Base-by-base conservation (phyloP, 1,284 basidiomycete species). In the Ceratobasidium sp. region DNA sequence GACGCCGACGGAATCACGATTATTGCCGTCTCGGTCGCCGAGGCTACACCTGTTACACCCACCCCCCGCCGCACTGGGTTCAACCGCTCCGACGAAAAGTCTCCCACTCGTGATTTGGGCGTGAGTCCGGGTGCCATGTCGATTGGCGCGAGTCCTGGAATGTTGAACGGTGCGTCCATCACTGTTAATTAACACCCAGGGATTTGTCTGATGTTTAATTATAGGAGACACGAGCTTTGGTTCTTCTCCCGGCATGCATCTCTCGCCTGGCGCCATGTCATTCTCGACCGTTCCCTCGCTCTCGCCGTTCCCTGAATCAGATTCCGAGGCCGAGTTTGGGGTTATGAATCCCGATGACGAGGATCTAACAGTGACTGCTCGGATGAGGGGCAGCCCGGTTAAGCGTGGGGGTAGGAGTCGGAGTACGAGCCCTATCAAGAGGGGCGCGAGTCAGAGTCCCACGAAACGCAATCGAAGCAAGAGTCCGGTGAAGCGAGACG, bases 221-320 rank as follows among this genome's bases (percentile, higher is more conserved):
- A n/a, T n/a, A n/a, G n/a, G n/a, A n/a, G n/a, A n/a, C n/a, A n/a
- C n/a, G n/a, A n/a, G n/a, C n/a, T n/a, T n/a, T n/a, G n/a, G n/a
- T n/a, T n/a, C n/a, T n/a, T n/a, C n/a, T n/a, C n/a, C n/a, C n/a
- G n/a, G n/a, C n/a, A 15, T 47, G 10, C n/a, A 10, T 20, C 20
- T 47, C 13, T 67, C 64, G 15, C 64, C 64, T 13, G 64, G 64
- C 27, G 50, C 50, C 7, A 55, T 35, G 35, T 54, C 50, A 0
- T 13, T 67, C 6, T 67, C 64, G 34, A 55, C 64, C 40, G 40
- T 67, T 34, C 64, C 64, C 17, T 55, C 64, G 50, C 52, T 67
- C 17, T 67, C 64, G 31, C 64, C 64, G 2, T 67, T 67, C 34
- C 64, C 64, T n/a, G 64, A 67, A 10, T 67, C 64, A n/a, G 64